Percentiles rank a stretch among this genome's conserved stretches.
Evolutionary conservation across 1,284 basidiomycete species (phyloP).

Genomic region (Irpex lacteus): DNA sequence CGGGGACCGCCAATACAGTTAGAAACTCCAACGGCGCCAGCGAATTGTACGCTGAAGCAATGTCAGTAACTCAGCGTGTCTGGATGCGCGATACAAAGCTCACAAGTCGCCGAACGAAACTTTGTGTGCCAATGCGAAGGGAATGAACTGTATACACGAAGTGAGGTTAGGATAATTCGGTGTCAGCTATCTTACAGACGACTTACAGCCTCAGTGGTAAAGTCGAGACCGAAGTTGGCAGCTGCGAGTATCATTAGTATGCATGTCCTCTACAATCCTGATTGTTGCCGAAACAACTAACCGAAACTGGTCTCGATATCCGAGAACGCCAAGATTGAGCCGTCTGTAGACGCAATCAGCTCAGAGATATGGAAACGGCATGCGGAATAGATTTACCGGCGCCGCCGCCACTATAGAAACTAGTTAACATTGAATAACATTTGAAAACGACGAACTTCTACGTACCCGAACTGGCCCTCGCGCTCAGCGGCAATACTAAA

Average conservation of each 20-base stretch:
- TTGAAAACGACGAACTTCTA: not conserved
- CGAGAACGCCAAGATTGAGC: conserved; percentile 26
- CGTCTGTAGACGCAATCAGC: conserved; percentile 22
- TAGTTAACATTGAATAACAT: not conserved
- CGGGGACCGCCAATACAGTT: conserved; percentile 29
- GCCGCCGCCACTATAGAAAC: not conserved
- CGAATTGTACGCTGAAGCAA: conserved; percentile 26
- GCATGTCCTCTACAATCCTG: not conserved
- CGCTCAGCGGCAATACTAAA: not conserved
- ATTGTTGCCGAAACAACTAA: not conserved
- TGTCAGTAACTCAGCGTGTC: not conserved
- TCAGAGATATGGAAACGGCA: not conserved
- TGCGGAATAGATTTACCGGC: not conserved
- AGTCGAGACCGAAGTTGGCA: conserved; percentile 27
- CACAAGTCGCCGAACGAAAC: conserved; percentile 29
- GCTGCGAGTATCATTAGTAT: not conserved
- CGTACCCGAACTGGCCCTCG: conserved; percentile 20
- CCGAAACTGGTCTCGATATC: conserved; percentile 23
- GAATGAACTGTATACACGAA: not conserved
- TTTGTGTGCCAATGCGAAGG: conserved; percentile 23
- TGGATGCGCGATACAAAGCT: conserved; percentile 1
- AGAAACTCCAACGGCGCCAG: conserved; percentile 27
- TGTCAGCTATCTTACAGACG: not conserved
- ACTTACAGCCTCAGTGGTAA: not conserved
- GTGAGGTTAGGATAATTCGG: not conserved